Base-by-base conservation (phyloP, 2,329 filamentous ascomycete genomes). In the Cyclaneusma minus region DNA sequence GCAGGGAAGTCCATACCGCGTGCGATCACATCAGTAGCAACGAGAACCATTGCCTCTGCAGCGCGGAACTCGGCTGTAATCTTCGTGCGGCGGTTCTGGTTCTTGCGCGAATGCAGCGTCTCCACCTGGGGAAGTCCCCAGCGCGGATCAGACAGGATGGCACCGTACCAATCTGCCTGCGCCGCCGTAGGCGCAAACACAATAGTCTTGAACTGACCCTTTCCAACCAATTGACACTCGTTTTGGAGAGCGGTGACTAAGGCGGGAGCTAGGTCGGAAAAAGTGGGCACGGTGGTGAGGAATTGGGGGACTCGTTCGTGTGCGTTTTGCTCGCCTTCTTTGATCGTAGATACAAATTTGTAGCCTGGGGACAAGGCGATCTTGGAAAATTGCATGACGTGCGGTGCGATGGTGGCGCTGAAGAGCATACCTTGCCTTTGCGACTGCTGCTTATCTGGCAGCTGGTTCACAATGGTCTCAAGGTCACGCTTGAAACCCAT, bases 351-450 rank as follows among this genome's bases (percentile, higher is more conserved):
- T 33, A 94, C 71, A 43, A 89, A 92, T 47, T 91, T 71, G 51
- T 92, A 95, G 39, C 82, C 65, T 33, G 63, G 60, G 2, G 69
- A 67, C 47, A 85, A 82, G 48, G 95, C 75, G 38, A 82, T 83
- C 38, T 58, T 54, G 32, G 91, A 87, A 25, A 95, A 66, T 22
- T 65, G 55, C 38, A 93, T 73, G 22, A 98, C 87, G 35, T 84
- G 70, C 32, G 66, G 64, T 23, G 87, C 83, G 16, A 98, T 79
- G 7, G 89, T 98, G 22, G 89, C 89, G 9, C 87, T 95, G 51
- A 92, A 94, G 52, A 98, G 75, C 42, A 98, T 70, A 5, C 85
- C 94, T 51, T 98, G 89, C 25, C 87, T 73, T 28, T 77, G 63
- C 33, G 75, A 68, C 27, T 72, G 51, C 0, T 49, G 41, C 5